Percentiles rank a stretch among this genome's conserved stretches.
These are phyloP conservation scores for Diospyros lotus DNA, from an alignment of 148 eudicot species.

Conservation along the genomic window DNA sequence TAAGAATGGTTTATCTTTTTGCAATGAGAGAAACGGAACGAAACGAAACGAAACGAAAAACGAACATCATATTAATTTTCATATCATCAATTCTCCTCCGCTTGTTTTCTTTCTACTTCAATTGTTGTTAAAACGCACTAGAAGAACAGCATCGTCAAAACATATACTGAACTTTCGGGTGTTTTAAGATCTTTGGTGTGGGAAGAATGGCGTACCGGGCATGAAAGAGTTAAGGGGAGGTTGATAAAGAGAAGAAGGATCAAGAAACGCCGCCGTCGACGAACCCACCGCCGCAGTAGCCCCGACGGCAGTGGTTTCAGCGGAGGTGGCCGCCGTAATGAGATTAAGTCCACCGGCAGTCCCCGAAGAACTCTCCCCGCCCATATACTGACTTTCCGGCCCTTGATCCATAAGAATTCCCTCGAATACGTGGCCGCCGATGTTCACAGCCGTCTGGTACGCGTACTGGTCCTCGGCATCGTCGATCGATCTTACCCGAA, in stretches of 20 bases:
- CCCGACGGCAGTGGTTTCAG: conserved; percentile 16
- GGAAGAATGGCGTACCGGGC: conserved; percentile 87
- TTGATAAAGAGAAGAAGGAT: conserved; percentile 48
- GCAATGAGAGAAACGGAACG: conserved; percentile 14
- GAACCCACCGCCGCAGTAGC: conserved; percentile 13
- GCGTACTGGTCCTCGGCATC: conserved; percentile 64
- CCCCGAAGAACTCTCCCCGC: conserved; percentile 45
- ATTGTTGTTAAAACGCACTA: neutral
- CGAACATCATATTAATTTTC: neutral
- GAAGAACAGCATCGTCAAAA: neutral
- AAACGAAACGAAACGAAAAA: neutral
- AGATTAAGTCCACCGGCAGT: conserved; percentile 40
- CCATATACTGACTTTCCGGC: conserved; percentile 36
- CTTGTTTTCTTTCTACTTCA: conserved; percentile 13
- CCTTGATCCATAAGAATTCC: conserved; percentile 86
- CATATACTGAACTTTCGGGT: neutral
- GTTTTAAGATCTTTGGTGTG: conserved; percentile 59
- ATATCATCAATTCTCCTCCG: neutral
- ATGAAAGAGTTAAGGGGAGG: conserved; percentile 48
- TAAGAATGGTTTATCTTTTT: conserved; percentile 11
- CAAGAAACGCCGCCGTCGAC: conserved; percentile 30
- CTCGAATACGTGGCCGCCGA: conserved; percentile 75
- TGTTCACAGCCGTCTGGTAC: conserved; percentile 75
- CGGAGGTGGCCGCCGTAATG: conserved; percentile 16
- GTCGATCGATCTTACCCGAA: conserved; percentile 66